Evolutionary conservation across 2,329 filamentous ascomycete species (phyloP), one percentile per base, ranked within the genome.

Genomic region (Fusarium beomiforme): DNA sequence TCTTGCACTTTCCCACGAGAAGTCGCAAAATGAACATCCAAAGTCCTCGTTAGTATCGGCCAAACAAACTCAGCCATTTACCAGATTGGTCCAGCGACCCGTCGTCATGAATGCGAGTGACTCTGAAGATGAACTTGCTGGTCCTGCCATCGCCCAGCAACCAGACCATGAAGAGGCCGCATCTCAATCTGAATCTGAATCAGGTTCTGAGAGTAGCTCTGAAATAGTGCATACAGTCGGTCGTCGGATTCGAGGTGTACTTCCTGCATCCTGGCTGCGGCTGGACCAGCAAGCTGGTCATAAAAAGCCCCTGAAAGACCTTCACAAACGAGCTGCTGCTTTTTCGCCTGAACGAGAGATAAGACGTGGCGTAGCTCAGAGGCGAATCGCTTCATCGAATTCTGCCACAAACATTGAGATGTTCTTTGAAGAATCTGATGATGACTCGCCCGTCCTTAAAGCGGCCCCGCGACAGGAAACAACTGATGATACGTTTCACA

Each of bases 221-320:
- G 83, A 87, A 26, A 75, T 80, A 16, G 81, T 80, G n/a, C 77
- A 82, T 29, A 77, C 75, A 23, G 80, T 82, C 60, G 81, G 81
- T 37, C 85, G 79, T 56, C 83, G 83, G 55, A 88, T 91, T 50
- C 84, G 84, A 57, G 89, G 89, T 24, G 89, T 91, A 11, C 83
- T 91, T 46, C 90, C 90, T 41, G 90, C 90, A n/a, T 92, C 90
- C 9, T 91, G 89, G 87, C 83, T 91, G 59, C 85, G 89, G 43
- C 78, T 92, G 26, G 88, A 91, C 73, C 85, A 87, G 62, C 81
- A 85, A 59, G 69, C 79, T 33, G 79, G 75, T 71, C 75, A 75
- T 19, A 73, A 76, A 62, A 81, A 78, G 59, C 74, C 72, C 37
- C 67, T 76, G 54, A 79, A 78, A 59, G 77, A 77, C 49, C 51